A percentile compares a stretch with the other conserved stretches of the same genome.
Evolutionary conservation across 495 filamentous ascomycete genomes (phyloP).

Genomic region (Pyronema domesticum): DNA sequence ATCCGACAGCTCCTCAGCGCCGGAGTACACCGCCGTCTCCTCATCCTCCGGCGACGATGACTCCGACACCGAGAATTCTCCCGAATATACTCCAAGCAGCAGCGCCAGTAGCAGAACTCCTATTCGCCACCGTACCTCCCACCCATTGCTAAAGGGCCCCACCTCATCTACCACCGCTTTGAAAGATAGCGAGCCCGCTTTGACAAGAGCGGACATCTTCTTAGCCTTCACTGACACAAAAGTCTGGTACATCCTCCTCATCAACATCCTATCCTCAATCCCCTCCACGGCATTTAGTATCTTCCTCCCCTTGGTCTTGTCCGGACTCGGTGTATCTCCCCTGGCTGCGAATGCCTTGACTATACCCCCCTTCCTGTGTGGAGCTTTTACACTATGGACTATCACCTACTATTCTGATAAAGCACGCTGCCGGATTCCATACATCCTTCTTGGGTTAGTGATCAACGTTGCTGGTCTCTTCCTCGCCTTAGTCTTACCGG

Average conservation of each 20-base stretch:
- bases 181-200: conserved; percentile 25
- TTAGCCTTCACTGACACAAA: conserved; percentile 35
- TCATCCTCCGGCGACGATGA: conserved; percentile 7
- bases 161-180: conserved; percentile 29
- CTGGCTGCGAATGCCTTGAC: conserved; percentile 37
- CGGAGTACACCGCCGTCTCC: background rate
- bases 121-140: conserved; percentile 10
- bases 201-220: conserved; percentile 31
- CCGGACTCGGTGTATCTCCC: conserved; percentile 28
- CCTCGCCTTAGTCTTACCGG: conserved; percentile 25
- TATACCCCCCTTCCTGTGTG: conserved; percentile 38
- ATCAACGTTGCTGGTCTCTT: conserved; percentile 33
- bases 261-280: conserved; percentile 38
- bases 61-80: background rate
- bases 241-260: conserved; percentile 33
- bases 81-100: conserved; percentile 6
- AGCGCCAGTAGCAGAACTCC: conserved; percentile 20
- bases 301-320: conserved; percentile 38
- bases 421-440: conserved; percentile 29
- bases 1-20: background rate
- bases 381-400: conserved; percentile 31
- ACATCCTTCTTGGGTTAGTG: conserved; percentile 32
- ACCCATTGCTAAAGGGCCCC: conserved; percentile 29
- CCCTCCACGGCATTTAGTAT: conserved; percentile 36
- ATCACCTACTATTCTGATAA: conserved; percentile 34